phyloP scores from a whole-genome alignment of 305 asterid species.

The Fraxinus dipetala region DNA sequence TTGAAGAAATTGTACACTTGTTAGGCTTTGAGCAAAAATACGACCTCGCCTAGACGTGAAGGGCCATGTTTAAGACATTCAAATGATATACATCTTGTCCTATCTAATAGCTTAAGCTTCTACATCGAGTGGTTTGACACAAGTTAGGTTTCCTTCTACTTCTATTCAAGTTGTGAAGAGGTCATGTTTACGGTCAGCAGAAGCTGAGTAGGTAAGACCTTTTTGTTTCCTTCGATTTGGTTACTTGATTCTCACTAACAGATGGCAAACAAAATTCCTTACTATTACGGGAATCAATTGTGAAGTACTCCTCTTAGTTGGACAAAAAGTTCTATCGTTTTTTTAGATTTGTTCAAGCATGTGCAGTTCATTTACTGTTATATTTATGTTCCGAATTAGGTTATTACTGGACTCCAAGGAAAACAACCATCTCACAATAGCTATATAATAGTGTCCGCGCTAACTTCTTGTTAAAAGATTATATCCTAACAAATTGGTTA shows the following conservation, averaged over 20 bases:
- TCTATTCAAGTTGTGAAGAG: background rate
- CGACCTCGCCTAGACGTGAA: background rate
- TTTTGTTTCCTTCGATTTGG: background rate
- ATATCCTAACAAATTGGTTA: background rate
- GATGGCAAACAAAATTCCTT: background rate
- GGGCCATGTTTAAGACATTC: background rate
- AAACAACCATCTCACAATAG: background rate
- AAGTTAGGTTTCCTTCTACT: background rate
- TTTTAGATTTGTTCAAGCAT: background rate
- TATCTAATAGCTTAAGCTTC: background rate
- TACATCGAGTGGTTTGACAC: background rate
- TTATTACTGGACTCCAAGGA: background rate
- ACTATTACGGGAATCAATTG: background rate
- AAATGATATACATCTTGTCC: background rate
- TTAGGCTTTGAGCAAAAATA: background rate
- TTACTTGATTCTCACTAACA: background rate
- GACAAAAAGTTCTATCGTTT: background rate
- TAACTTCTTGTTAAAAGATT: background rate
- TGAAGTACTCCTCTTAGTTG: background rate
- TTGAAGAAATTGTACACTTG: background rate
- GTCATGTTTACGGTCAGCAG: background rate
- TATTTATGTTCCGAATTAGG: background rate
- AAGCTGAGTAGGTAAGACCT: background rate
- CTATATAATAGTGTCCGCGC: background rate
- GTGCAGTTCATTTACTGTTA: background rate